These are phyloP conservation scores for Thermothielavioides terrestris DNA, from an alignment of 495 filamentous ascomycete species.

Conservation along the genomic window DNA sequence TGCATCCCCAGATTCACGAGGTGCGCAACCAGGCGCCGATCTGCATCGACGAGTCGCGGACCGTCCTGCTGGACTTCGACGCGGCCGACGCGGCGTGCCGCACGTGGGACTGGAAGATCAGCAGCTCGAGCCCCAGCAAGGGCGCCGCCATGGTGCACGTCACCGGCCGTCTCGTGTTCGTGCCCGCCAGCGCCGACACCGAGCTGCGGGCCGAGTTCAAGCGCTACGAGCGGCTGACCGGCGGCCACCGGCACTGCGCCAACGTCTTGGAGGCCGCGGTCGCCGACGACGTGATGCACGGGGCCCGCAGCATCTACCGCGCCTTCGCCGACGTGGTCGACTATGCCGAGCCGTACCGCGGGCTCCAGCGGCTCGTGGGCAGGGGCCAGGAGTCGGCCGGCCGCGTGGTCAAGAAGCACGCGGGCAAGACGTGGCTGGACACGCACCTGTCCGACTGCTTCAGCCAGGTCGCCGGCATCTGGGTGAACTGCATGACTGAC, in stretches of 20 bases:
- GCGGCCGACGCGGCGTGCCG: too few species aligned
- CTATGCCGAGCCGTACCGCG: constrained; percentile 39
- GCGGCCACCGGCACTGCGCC: constrained; percentile 31
- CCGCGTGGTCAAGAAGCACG: constrained; percentile 24
- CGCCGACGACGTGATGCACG: constrained; percentile 25
- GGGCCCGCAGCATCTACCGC: constrained; percentile 38
- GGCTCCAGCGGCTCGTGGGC: constrained; percentile 40
- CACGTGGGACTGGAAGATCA: too few species aligned
- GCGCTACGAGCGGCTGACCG: constrained; percentile 38
- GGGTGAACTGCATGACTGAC: constrained; percentile 44
- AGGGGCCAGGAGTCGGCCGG: constrained; percentile 39
- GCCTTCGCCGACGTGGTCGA: constrained; percentile 40
- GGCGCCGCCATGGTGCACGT: too few species aligned
- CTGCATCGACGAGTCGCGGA: too few species aligned
- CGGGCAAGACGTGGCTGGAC: too few species aligned
- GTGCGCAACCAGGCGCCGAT: too few species aligned
- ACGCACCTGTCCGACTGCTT: constrained; percentile 20
- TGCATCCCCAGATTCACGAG: too few species aligned
- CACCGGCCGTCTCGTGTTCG: too few species aligned
- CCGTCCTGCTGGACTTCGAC: too few species aligned
- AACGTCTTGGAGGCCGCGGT: too few species aligned
- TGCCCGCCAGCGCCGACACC: constrained; percentile 22
- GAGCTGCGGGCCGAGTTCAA: constrained; percentile 30
- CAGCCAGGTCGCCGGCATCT: constrained; percentile 45
- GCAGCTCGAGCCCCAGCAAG: too few species aligned